A percentile compares a stretch with the other conserved stretches of the same genome.
phyloP scores from a whole-genome alignment of 2,329 filamentous ascomycete species.

The Alternaria rosae region DNA sequence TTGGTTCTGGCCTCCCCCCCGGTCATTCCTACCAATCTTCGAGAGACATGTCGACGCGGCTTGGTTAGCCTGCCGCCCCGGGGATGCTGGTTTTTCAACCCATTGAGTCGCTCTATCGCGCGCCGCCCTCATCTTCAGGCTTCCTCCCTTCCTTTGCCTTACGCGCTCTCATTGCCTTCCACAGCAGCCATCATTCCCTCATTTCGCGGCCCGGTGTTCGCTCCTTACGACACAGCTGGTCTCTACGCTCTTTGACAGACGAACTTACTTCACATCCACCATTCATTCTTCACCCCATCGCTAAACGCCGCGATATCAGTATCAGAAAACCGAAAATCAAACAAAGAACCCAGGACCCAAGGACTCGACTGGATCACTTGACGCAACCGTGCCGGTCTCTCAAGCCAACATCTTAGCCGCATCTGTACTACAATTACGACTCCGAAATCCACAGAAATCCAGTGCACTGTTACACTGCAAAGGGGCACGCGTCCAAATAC shows the following conservation, averaged over 20 bases:
- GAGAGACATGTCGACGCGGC: slow-evolving; percentile 35
- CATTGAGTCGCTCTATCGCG: slow-evolving; percentile 20
- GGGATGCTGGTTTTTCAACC: slow-evolving; percentile 33
- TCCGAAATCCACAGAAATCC: slow-evolving; percentile 26
- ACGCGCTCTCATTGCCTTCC: slow-evolving; percentile 33
- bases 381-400: slow-evolving; percentile 15
- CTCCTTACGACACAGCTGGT: slow-evolving; percentile 51
- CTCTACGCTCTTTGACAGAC: slow-evolving; percentile 49
- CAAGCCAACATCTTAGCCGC: slow-evolving; percentile 24
- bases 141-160: slow-evolving; percentile 37
- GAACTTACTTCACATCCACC: slow-evolving; percentile 26
- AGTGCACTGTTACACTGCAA: slow-evolving; percentile 36
- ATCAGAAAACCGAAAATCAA: slow-evolving; percentile 23
- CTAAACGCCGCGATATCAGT: slow-evolving; percentile 43
- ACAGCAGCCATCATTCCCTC: slow-evolving; percentile 35
- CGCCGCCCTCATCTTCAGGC: slow-evolving; percentile 30
- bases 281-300: slow-evolving; percentile 24
- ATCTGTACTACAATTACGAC: slow-evolving; percentile 39
- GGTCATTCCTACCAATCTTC: slow-evolving; percentile 36
- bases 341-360: slow-evolving; percentile 8
- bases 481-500: slow-evolving; percentile 34
- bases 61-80: slow-evolving; percentile 22
- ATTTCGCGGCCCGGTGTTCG: slow-evolving; percentile 48
- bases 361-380: slow-evolving; percentile 17
- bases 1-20: slow-evolving; percentile 30